Conservation (phyloP, 1,284 basidiomycete species). For the Marasmius sp. region DNA sequence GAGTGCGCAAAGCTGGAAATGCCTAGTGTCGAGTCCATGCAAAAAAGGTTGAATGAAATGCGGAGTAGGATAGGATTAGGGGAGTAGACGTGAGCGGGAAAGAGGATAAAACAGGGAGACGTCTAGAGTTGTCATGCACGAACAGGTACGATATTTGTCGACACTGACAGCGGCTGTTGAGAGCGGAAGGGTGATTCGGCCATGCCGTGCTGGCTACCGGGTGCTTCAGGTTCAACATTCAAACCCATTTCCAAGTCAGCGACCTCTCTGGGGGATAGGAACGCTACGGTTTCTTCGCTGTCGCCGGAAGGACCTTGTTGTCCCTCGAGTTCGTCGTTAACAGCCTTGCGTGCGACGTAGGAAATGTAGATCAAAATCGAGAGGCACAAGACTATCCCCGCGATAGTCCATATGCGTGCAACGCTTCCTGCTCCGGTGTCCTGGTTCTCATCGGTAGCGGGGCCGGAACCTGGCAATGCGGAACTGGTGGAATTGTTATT, state of each 20-base stretch:
- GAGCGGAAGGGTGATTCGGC: slow-evolving; percentile 37
- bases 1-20: too few relatives aligned
- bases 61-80: background rate
- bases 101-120: background rate
- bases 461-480: background rate
- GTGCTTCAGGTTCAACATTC: slow-evolving; percentile 17
- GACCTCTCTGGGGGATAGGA: slow-evolving; percentile 28
- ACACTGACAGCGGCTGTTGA: slow-evolving; percentile 23
- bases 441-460: slow-evolving; percentile 22
- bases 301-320: slow-evolving; percentile 34
- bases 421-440: slow-evolving; percentile 50
- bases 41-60: background rate
- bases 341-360: slow-evolving; percentile 76
- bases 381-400: slow-evolving; percentile 72
- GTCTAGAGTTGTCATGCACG: background rate
- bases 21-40: background rate
- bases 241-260: slow-evolving; percentile 8
- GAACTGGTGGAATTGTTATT: slow-evolving; percentile 11
- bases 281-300: slow-evolving; percentile 47
- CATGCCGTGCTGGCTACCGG: slow-evolving; percentile 28
- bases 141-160: background rate
- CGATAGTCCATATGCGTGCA: slow-evolving; percentile 64
- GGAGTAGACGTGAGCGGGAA: background rate
- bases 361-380: slow-evolving; percentile 80
- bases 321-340: slow-evolving; percentile 75